Conservation (phyloP, 345 rosid species). For the Cardamine chenopodiifolia region DNA sequence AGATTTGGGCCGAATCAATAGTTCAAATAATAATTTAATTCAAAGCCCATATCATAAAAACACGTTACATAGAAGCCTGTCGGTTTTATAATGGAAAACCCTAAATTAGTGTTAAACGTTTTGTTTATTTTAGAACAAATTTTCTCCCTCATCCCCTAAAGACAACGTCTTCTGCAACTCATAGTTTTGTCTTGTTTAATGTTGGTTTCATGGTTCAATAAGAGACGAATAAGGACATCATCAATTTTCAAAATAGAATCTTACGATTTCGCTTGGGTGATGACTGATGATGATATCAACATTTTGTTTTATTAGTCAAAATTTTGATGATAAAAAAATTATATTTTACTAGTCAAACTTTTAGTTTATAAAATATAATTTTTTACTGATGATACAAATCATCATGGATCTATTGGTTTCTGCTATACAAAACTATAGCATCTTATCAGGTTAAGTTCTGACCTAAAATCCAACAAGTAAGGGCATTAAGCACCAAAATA, state of each 20-base stretch:
- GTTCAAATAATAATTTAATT: too few species aligned
- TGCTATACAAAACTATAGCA: too few species aligned
- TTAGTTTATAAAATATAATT: not conserved
- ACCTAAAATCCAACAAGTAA: too few species aligned
- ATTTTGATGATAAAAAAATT: not conserved
- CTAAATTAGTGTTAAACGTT: not conserved
- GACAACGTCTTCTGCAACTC: not conserved
- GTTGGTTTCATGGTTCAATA: not conserved
- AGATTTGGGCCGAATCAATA: not conserved
- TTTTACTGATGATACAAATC: not conserved
- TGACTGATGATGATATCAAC: not conserved
- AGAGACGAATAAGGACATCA: not conserved
- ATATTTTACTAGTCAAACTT: too few species aligned
- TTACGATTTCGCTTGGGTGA: not conserved
- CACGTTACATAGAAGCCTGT: not conserved
- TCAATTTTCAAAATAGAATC: not conserved
- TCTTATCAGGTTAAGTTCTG: too few species aligned
- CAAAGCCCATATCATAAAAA: not conserved
- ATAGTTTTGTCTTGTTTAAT: too few species aligned
- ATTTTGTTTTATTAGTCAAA: not conserved
- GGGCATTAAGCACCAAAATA: too few species aligned
- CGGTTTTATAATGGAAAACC: too few species aligned
- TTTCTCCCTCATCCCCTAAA: not conserved
- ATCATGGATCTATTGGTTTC: not conserved
- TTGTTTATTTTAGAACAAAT: not conserved